Evolutionary conservation across 2,329 filamentous ascomycete species (phyloP).

Genomic region (Penicillium expansum): DNA sequence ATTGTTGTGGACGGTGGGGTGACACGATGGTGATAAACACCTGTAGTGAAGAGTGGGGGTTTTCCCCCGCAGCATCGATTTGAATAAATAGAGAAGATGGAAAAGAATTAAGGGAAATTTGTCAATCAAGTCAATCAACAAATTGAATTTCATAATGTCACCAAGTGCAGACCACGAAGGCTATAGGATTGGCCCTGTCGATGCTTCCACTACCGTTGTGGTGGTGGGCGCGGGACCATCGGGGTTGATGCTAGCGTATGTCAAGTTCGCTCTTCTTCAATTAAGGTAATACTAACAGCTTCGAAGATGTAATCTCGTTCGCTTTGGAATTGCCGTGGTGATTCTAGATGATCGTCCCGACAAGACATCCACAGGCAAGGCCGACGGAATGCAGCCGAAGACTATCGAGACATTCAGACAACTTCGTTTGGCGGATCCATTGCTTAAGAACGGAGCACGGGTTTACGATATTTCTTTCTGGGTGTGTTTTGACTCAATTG

Average conservation of each 20-base stretch:
- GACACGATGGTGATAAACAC: slow-evolving; percentile 34
- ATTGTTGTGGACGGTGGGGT: slow-evolving; percentile 48
- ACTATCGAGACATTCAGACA: slow-evolving; percentile 74
- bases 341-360: slow-evolving; percentile 68
- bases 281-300: slow-evolving; percentile 17
- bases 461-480: slow-evolving; percentile 76
- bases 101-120: not conserved
- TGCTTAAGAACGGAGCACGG: slow-evolving; percentile 65
- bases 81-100: not conserved
- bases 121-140: not conserved
- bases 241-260: slow-evolving; percentile 45
- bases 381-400: slow-evolving; percentile 74
- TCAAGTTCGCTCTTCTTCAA: slow-evolving; percentile 13
- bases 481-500: slow-evolving; percentile 39
- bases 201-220: slow-evolving; percentile 30
- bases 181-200: slow-evolving; percentile 18
- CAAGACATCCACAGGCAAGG: slow-evolving; percentile 65
- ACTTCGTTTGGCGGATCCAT: slow-evolving; percentile 66
- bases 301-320: slow-evolving; percentile 55
- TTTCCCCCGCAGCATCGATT: slow-evolving; percentile 6
- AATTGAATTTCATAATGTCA: slow-evolving; percentile 22
- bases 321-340: slow-evolving; percentile 64
- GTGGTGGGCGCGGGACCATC: slow-evolving; percentile 47
- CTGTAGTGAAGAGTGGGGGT: slow-evolving; percentile 14
- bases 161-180: slow-evolving; percentile 30